Evolutionary conservation across 148 eudicot genomes (phyloP).

Genomic region (Nyssa sinensis): DNA sequence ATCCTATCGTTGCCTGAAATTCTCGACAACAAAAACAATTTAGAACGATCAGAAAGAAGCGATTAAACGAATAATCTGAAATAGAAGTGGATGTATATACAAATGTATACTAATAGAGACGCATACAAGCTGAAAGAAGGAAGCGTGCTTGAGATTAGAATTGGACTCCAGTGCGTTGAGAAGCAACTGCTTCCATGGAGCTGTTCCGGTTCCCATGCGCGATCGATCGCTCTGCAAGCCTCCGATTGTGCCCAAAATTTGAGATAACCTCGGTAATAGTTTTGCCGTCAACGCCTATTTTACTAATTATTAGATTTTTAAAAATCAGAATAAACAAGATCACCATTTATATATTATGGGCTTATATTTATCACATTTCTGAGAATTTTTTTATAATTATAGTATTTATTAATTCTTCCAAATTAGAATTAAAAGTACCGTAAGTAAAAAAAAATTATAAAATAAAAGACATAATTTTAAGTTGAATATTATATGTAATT

Average conservation of each 20-base stretch:
- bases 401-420: no score
- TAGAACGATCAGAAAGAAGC: not conserved
- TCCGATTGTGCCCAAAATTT: not conserved
- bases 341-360: no score
- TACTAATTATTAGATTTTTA: no score
- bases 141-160: constrained; percentile 67
- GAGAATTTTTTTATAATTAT: no score
- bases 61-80: not conserved
- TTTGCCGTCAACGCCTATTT: no score
- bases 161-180: constrained; percentile 67
- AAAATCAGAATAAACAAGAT: no score
- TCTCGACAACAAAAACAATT: not conserved
- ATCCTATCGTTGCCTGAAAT: constrained; percentile 64
- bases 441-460: no score
- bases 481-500: no score
- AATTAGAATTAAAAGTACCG: no score
- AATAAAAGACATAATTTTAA: no score
- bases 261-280: no score
- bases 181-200: constrained; percentile 86
- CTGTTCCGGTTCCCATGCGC: constrained; percentile 38
- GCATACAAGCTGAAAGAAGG: constrained; percentile 74
- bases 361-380: no score
- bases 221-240: not conserved
- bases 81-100: not conserved
- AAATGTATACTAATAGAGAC: not conserved